Conservation (phyloP, 768 basidiomycete genomes). For the Termitomyces sp. region DNA sequence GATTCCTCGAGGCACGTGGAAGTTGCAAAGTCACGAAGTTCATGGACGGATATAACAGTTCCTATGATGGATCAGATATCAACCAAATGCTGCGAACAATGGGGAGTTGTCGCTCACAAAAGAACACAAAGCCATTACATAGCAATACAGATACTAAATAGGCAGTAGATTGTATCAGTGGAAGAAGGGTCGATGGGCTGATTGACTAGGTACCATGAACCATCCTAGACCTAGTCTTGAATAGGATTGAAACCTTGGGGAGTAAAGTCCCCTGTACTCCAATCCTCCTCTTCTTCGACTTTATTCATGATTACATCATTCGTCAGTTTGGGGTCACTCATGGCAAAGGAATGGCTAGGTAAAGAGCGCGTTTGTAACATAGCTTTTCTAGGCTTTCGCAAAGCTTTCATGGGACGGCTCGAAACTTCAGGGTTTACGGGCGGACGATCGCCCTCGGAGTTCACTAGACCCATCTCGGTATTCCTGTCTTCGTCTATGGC, state of each 20-base stretch:
- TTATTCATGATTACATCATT: slow-evolving; percentile 8
- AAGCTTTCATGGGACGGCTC: slow-evolving; percentile 33
- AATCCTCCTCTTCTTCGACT: slow-evolving; percentile 34
- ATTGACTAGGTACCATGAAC: slow-evolving; percentile 1
- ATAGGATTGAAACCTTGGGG: background rate
- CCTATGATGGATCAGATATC: background rate
- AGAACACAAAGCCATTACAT: background rate
- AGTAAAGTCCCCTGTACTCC: slow-evolving; percentile 26
- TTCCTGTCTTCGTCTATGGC: slow-evolving; percentile 19
- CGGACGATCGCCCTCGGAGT: slow-evolving; percentile 7
- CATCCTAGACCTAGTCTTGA: background rate
- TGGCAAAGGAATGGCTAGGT: slow-evolving; percentile 22
- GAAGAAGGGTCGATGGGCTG: background rate
- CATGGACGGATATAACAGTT: background rate
- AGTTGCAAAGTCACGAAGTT: background rate
- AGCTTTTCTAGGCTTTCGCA: slow-evolving; percentile 28
- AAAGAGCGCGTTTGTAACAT: slow-evolving; percentile 33
- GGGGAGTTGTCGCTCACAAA: slow-evolving; percentile 1
- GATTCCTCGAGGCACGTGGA: background rate
- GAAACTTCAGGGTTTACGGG: background rate
- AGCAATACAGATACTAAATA: background rate
- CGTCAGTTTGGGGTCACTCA: slow-evolving; percentile 8
- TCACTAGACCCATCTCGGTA: slow-evolving; percentile 3
- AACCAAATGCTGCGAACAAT: background rate
- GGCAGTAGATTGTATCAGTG: background rate